phyloP scores from a whole-genome alignment of 306 rosid genomes.

The Gynostemma pentaphyllum region DNA sequence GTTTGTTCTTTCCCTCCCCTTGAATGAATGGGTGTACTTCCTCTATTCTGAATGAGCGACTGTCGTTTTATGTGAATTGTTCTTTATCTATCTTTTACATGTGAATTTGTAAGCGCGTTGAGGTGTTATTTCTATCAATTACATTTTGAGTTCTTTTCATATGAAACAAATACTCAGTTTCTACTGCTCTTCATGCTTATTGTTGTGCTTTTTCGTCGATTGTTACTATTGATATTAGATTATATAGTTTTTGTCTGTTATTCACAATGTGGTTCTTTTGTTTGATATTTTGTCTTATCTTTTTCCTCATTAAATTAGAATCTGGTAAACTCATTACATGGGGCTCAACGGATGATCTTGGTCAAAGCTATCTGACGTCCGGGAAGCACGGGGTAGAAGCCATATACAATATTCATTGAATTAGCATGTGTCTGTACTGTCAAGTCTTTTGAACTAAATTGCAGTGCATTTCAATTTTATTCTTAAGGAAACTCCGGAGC shows the following conservation, averaged over 20 bases:
- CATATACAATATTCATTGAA: neutral
- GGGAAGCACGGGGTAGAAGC: conserved; percentile 90
- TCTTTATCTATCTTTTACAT: neutral
- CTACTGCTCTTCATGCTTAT: neutral
- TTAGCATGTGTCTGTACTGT: neutral
- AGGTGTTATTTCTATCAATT: neutral
- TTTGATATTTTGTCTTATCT: conserved; percentile 1
- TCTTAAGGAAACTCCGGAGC: conserved; percentile 80
- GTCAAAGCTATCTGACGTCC: conserved; percentile 90
- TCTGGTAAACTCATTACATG: conserved; percentile 86
- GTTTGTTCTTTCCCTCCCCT: conserved; percentile 2
- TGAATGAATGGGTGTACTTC: neutral
- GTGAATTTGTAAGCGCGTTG: neutral
- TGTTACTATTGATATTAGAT: neutral
- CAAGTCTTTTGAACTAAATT: conserved; percentile 11
- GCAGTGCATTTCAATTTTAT: conserved; percentile 18
- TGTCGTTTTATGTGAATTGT: neutral
- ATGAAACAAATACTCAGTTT: neutral
- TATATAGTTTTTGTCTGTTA: neutral
- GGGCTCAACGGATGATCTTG: conserved; percentile 96
- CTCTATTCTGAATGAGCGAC: neutral
- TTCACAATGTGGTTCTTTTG: neutral
- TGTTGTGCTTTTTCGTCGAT: neutral
- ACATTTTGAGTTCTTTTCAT: neutral
- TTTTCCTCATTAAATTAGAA: conserved; percentile 29